These are phyloP conservation scores for Erigeron philadelphicus DNA, from an alignment of 140 eudicot genomes.

Conservation along the genomic window DNA sequence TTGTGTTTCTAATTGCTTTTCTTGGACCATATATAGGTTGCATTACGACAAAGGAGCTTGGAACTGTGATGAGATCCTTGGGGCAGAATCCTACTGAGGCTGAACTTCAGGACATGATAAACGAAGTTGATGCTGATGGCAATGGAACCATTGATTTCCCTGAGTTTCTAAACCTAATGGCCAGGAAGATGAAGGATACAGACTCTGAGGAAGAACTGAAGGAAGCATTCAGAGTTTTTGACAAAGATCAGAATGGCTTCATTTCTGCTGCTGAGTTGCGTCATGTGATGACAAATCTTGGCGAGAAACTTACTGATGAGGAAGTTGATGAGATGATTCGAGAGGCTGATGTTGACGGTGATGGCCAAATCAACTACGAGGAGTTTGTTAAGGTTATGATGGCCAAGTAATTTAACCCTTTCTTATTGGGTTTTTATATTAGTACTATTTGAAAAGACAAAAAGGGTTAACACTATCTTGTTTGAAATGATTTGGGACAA, in stretches of 20 bases:
- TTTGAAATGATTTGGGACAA: conserved; percentile 18
- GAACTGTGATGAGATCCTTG: conserved; percentile 42
- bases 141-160: conserved; percentile 46
- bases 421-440: conserved; percentile 13
- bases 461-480: conserved; percentile 12
- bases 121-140: conserved; percentile 49
- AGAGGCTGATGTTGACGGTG: conserved; percentile 47
- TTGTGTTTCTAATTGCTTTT: background rate
- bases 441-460: conserved; percentile 26
- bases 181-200: conserved; percentile 42
- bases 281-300: conserved; percentile 46
- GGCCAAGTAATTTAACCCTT: conserved; percentile 34
- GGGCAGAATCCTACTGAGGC: conserved; percentile 45
- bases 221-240: conserved; percentile 42
- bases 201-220: conserved; percentile 45
- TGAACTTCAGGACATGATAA: conserved; percentile 43
- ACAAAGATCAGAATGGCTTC: conserved; percentile 46
- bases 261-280: conserved; percentile 46
- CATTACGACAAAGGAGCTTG: conserved; percentile 46
- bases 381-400: conserved; percentile 46
- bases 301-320: conserved; percentile 44
- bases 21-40: conserved; percentile 26
- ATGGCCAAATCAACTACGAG: conserved; percentile 44
- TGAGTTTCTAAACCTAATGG: conserved; percentile 40
- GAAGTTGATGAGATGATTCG: conserved; percentile 47